Percentiles rank a stretch among this genome's conserved stretches.
phyloP scores from a whole-genome alignment of 2,329 filamentous ascomycete species.

The Fusarium pseudonygamai region DNA sequence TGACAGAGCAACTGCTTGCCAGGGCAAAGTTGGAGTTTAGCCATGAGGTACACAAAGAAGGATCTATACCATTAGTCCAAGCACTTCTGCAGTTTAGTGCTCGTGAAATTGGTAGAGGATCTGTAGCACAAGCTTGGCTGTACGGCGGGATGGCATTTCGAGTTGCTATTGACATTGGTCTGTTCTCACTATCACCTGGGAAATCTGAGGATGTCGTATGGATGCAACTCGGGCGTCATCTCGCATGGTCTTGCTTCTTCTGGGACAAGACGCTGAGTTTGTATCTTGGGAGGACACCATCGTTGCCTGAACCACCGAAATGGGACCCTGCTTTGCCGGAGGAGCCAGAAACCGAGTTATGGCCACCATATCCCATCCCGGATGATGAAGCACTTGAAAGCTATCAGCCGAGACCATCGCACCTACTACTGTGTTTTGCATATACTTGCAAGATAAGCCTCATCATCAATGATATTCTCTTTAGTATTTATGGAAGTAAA shows the following conservation, averaged over 20 bases:
- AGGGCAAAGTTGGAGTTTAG: background rate
- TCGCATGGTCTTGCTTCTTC: background rate
- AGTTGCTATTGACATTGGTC: background rate
- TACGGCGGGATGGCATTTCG: background rate
- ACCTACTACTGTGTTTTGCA: background rate
- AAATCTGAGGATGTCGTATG: accelerated
- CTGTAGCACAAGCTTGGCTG: background rate
- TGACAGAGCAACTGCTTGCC: background rate
- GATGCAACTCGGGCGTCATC: background rate
- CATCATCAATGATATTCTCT: background rate
- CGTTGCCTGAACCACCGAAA: background rate
- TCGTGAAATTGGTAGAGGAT: background rate
- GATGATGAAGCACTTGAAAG: background rate
- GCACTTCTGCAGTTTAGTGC: background rate
- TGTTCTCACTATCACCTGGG: background rate
- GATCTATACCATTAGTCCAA: background rate
- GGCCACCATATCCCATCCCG: background rate
- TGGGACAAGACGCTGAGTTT: conserved; percentile 1
- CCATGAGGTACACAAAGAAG: background rate
- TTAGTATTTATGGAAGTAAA: background rate
- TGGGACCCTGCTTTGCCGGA: background rate
- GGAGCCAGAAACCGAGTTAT: background rate
- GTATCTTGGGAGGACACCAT: background rate
- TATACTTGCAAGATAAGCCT: background rate
- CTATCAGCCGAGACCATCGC: background rate